Conservation (phyloP, 306 rosid species). For the Arachis stenosperma region DNA sequence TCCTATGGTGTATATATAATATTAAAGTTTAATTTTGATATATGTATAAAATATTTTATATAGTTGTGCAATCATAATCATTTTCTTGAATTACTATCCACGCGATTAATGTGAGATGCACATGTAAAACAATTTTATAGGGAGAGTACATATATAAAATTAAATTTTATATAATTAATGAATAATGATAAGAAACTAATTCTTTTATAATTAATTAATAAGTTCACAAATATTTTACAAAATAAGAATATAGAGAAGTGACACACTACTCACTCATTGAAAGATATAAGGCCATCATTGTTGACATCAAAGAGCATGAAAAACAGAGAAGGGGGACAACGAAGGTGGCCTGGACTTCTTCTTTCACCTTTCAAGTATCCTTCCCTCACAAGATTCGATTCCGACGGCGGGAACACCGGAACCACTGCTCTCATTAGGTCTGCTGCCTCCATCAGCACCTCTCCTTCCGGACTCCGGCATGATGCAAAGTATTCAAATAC, state of each 20-base stretch:
- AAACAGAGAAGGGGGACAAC: conserved; percentile 67
- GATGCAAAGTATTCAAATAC: conserved; percentile 95
- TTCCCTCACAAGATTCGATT: conserved; percentile 84
- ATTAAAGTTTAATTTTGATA: too few relatives aligned
- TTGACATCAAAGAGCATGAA: conserved; percentile 90
- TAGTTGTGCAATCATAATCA: too few relatives aligned
- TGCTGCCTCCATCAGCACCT: conserved; percentile 70
- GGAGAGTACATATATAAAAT: too few relatives aligned
- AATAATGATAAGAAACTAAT: too few relatives aligned
- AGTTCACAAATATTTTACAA: too few relatives aligned
- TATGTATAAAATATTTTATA: too few relatives aligned
- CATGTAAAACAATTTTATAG: too few relatives aligned
- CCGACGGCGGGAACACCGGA: conserved; percentile 96
- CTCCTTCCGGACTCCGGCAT: conserved; percentile 60
- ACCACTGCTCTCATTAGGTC: conserved; percentile 94
- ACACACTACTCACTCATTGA: conserved; percentile 81
- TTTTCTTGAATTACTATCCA: too few relatives aligned
- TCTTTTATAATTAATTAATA: too few relatives aligned
- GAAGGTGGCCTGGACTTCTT: conserved; percentile 74
- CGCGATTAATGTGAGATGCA: too few relatives aligned
- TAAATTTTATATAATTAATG: too few relatives aligned
- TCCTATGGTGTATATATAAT: too few relatives aligned
- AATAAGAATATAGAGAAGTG: background rate
- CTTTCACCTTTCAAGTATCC: conserved; percentile 88
- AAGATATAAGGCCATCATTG: conserved; percentile 72